phyloP scores from a whole-genome alignment of 176 grass and related monocot species.

The Musa troglodytarum region DNA sequence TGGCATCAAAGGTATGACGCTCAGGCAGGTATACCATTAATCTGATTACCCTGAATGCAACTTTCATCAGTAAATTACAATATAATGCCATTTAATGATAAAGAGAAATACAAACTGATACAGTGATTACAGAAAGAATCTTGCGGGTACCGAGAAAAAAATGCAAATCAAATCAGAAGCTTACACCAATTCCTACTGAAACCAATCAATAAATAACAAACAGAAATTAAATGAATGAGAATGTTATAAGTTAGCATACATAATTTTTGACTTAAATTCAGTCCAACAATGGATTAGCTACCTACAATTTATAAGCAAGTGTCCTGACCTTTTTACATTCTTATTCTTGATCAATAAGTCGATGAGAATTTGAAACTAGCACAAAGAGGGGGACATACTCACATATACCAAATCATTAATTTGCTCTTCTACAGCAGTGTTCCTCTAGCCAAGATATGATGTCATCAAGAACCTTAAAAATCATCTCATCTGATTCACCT shows the following conservation, averaged over 20 bases:
- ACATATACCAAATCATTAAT: slow-evolving; percentile 14
- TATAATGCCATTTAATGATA: too few species aligned
- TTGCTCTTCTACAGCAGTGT: slow-evolving; percentile 33
- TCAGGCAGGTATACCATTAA: too few species aligned
- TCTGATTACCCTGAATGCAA: too few species aligned
- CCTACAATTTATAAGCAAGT: background rate
- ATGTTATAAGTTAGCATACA: background rate
- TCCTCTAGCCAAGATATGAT: slow-evolving; percentile 82
- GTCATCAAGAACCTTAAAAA: slow-evolving; percentile 67
- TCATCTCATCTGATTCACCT: slow-evolving; percentile 80
- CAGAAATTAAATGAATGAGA: background rate
- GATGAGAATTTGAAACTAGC: background rate
- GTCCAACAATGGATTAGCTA: too few species aligned
- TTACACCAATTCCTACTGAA: background rate
- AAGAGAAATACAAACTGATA: too few species aligned
- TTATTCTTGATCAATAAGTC: background rate
- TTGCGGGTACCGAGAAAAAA: too few species aligned
- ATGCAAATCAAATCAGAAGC: too few species aligned
- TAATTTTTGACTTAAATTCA: background rate
- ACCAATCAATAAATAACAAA: background rate
- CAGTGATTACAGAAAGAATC: too few species aligned
- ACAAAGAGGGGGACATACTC: background rate
- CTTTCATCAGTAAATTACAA: too few species aligned
- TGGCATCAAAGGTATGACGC: too few species aligned
- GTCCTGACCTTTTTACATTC: background rate